Percentiles rank a stretch among this genome's conserved stretches.
These are phyloP conservation scores for Colletotrichum liriopes DNA, from an alignment of 2,329 filamentous ascomycete species.

Conservation along the genomic window DNA sequence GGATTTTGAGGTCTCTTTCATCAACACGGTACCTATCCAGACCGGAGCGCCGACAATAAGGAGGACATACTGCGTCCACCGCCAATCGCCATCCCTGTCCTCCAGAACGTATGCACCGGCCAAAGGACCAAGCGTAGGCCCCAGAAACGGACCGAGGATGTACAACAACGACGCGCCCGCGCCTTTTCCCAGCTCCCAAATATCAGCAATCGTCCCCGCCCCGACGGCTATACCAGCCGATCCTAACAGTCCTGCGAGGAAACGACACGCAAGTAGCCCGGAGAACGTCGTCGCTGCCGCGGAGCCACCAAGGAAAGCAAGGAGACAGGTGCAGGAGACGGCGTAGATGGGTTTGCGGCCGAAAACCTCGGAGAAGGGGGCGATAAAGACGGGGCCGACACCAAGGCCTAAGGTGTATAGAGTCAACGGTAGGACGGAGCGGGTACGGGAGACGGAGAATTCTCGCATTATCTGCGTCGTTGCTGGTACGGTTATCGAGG, in stretches of 20 bases:
- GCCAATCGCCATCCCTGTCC: constrained; percentile 40
- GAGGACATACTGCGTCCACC: constrained; percentile 47
- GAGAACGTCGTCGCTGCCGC: constrained; percentile 75
- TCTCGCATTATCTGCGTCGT: constrained; percentile 23
- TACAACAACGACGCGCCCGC: constrained; percentile 82
- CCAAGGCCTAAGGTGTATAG: constrained; percentile 82
- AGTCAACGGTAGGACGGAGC: constrained; percentile 59
- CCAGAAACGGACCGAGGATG: constrained; percentile 79
- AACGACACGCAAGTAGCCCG: constrained; percentile 80
- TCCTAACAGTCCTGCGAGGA: constrained; percentile 78
- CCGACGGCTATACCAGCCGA: constrained; percentile 83
- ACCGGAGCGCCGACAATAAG: constrained; percentile 42
- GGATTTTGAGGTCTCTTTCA: constrained; percentile 39
- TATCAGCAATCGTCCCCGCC: constrained; percentile 81
- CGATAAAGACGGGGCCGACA: constrained; percentile 85
- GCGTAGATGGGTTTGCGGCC: constrained; percentile 81
- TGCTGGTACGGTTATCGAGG: constrained; percentile 42
- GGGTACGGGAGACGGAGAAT: constrained; percentile 42
- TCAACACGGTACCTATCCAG: constrained; percentile 15
- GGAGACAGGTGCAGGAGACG: constrained; percentile 76
- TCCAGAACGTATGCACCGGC: constrained; percentile 65
- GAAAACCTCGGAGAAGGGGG: constrained; percentile 77
- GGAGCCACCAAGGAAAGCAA: constrained; percentile 75
- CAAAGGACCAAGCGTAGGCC: constrained; percentile 56
- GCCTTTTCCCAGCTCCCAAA: constrained; percentile 72